Percentiles rank a stretch among this genome's conserved stretches.
These are phyloP conservation scores for Lablab purpureus DNA, from an alignment of 306 rosid species.

Conservation along the genomic window DNA sequence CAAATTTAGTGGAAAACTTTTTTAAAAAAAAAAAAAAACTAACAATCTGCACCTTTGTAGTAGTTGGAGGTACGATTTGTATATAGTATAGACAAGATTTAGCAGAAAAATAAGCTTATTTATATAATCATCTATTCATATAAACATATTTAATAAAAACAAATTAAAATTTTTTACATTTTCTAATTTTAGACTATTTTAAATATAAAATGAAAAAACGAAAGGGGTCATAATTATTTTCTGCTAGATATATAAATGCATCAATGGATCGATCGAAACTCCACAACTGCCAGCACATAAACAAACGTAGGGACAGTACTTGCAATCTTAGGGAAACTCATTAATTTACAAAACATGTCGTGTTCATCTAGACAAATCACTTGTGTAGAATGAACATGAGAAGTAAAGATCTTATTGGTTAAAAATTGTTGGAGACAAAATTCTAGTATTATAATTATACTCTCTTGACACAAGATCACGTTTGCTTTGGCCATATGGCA, in stretches of 20 bases:
- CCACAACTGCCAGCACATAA: constrained; percentile 29
- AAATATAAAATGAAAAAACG: not conserved
- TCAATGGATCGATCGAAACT: not conserved
- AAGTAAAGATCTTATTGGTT: constrained; percentile 17
- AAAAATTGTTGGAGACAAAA: not conserved
- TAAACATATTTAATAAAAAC: not conserved
- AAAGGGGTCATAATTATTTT: not conserved
- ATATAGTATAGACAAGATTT: not conserved
- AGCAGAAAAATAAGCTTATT: not conserved
- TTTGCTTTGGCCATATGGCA: constrained; percentile 46
- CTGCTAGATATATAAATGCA: not conserved
- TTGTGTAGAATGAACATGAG: not conserved
- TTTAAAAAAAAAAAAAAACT: too few species aligned
- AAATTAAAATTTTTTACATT: too few species aligned
- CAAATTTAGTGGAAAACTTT: not conserved
- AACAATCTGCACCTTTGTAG: not conserved
- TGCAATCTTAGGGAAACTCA: constrained; percentile 35
- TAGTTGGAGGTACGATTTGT: not conserved
- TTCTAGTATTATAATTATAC: constrained; percentile 3
- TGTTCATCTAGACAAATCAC: constrained; percentile 31
- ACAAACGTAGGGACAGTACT: constrained; percentile 48
- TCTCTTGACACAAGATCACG: constrained; percentile 36
- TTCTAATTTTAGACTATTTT: not conserved
- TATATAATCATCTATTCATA: not conserved
- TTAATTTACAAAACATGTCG: constrained; percentile 35